phyloP scores from a whole-genome alignment of 495 filamentous ascomycete species.

The Aspergillus haitiensis region DNA sequence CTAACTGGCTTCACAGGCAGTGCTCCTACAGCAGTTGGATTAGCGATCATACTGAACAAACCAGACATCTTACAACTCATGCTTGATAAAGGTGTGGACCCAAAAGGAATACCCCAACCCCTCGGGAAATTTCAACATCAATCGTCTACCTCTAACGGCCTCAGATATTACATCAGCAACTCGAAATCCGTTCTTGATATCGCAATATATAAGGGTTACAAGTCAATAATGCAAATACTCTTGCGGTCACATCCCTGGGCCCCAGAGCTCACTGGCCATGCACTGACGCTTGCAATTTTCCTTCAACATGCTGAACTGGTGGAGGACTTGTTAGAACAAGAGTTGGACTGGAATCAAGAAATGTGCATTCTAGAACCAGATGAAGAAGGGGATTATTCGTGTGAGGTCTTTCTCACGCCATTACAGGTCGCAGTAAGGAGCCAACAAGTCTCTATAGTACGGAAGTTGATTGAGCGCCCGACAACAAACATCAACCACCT shows the following conservation, averaged over 20 bases:
- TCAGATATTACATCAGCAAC: background rate
- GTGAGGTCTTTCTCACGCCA: background rate
- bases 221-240: background rate
- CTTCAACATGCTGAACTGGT: background rate
- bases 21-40: background rate
- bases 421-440: background rate
- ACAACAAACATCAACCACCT: constrained; percentile 2
- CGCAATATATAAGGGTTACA: background rate
- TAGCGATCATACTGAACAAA: background rate
- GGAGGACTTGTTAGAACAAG: background rate
- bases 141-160: background rate
- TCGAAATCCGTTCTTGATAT: constrained; percentile 9
- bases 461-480: background rate
- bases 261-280: constrained; percentile 1
- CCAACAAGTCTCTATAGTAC: background rate
- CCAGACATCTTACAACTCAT: constrained; percentile 2
- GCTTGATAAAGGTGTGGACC: background rate
- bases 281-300: background rate
- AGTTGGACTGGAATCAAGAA: background rate
- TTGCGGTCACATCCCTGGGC: background rate
- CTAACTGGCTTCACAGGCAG: background rate
- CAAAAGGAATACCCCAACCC: background rate
- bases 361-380: background rate
- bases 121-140: background rate
- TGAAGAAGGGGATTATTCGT: background rate